These are phyloP conservation scores for Vicia villosa DNA, from an alignment of 306 rosid species.

Conservation along the genomic window DNA sequence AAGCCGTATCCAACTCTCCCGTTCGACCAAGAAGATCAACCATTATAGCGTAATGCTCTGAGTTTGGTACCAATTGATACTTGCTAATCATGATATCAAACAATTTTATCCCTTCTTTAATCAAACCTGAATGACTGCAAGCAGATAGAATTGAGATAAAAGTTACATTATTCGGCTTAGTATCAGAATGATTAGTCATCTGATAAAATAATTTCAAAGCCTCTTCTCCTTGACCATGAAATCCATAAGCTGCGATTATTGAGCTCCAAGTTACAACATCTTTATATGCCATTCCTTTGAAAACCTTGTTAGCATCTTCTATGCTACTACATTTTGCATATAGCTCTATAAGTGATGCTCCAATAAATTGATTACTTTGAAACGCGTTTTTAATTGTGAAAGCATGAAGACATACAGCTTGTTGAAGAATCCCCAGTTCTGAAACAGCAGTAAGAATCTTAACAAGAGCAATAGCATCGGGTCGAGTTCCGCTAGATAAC, in stretches of 20 bases:
- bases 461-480: conserved; percentile 75
- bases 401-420: conserved; percentile 68
- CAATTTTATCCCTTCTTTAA: conserved; percentile 62
- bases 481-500: conserved; percentile 52
- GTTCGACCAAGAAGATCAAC: conserved; percentile 88
- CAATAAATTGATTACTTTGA: conserved; percentile 48
- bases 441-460: conserved; percentile 73
- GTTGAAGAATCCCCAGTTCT: conserved; percentile 64
- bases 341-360: conserved; percentile 72
- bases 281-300: conserved; percentile 52
- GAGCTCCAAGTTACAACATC: conserved; percentile 85
- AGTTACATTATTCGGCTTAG: conserved; percentile 61
- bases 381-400: conserved; percentile 51
- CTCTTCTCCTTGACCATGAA: conserved; percentile 68
- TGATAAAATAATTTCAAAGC: conserved; percentile 52
- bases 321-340: conserved; percentile 78
- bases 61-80: conserved; percentile 53
- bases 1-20: conserved; percentile 72
- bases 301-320: conserved; percentile 54
- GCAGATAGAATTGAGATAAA: conserved; percentile 72
- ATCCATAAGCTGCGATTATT: conserved; percentile 77
- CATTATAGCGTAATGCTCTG: conserved; percentile 68
- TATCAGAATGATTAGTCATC: conserved; percentile 55
- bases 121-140: conserved; percentile 85
- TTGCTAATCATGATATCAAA: conserved; percentile 62